These are phyloP conservation scores for Mortierella sp. DNA, from an alignment of 371 early-diverging fungal species.

Conservation along the genomic window DNA sequence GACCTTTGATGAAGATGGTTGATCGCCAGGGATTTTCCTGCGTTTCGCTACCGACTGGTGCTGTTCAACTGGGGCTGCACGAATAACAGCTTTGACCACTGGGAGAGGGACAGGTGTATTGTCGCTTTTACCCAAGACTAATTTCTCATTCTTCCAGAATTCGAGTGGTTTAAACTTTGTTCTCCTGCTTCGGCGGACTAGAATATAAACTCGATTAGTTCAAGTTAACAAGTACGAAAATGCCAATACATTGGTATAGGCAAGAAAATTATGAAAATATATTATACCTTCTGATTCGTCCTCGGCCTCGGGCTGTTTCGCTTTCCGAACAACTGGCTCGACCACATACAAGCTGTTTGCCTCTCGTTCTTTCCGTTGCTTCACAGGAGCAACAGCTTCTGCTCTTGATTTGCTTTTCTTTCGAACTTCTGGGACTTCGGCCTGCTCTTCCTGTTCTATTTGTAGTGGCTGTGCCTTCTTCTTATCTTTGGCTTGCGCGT, in stretches of 20 bases:
- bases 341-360: neutral
- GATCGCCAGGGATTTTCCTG: neutral
- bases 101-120: slow-evolving; percentile 13
- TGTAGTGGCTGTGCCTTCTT: neutral
- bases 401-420: neutral
- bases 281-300: neutral
- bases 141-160: slow-evolving; percentile 26
- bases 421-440: neutral
- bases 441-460: neutral
- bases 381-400: neutral
- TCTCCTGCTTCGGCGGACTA: slow-evolving; percentile 25
- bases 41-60: neutral
- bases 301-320: neutral
- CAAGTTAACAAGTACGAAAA: neutral
- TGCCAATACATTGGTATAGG: neutral
- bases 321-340: neutral
- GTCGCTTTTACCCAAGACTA: slow-evolving; percentile 13
- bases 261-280: neutral
- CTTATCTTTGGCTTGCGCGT: neutral
- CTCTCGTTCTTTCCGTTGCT: neutral
- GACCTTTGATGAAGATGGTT: neutral
- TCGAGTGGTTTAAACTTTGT: slow-evolving; percentile 19
- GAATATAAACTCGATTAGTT: neutral
- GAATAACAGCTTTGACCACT: slow-evolving; percentile 12
- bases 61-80: neutral